Evolutionary conservation across 2,329 filamentous ascomycete species (phyloP).

Genomic region (Teratosphaeriaceae sp.): DNA sequence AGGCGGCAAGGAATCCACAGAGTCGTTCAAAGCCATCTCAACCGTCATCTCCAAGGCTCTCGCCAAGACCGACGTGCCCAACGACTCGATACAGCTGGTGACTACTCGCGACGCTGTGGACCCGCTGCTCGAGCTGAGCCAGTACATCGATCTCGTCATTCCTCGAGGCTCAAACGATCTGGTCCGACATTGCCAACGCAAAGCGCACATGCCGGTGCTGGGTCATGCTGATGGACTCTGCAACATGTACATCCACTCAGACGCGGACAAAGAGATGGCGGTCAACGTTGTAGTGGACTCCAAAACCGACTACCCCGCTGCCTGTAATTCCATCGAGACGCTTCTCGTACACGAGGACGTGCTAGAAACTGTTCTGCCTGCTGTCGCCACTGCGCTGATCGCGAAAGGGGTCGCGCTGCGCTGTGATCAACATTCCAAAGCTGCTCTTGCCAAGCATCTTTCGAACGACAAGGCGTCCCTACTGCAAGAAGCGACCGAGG

Average conservation of each 20-base stretch:
- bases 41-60: conserved; percentile 75
- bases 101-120: conserved; percentile 87
- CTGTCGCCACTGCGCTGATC: conserved; percentile 66
- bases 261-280: conserved; percentile 67
- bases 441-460: conserved; percentile 49
- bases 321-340: conserved; percentile 92
- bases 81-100: conserved; percentile 85
- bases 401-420: conserved; percentile 72
- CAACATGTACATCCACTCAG: conserved; percentile 72
- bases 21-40: conserved; percentile 91
- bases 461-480: conserved; percentile 34
- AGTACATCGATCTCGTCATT: conserved; percentile 90
- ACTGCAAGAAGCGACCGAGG: conserved; percentile 59
- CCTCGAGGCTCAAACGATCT: conserved; percentile 86
- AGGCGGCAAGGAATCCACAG: conserved; percentile 90
- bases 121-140: conserved; percentile 77
- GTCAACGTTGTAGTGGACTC: conserved; percentile 77
- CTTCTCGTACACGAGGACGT: conserved; percentile 73
- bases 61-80: conserved; percentile 65
- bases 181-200: conserved; percentile 80
- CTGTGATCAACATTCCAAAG: conserved; percentile 66
- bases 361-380: conserved; percentile 60
- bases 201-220: conserved; percentile 89
- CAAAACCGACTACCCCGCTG: conserved; percentile 90
- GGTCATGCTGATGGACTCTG: conserved; percentile 95